Evolutionary conservation across 2,329 filamentous ascomycete genomes (phyloP).

Genomic region (Sporothrix euskadiensis): DNA sequence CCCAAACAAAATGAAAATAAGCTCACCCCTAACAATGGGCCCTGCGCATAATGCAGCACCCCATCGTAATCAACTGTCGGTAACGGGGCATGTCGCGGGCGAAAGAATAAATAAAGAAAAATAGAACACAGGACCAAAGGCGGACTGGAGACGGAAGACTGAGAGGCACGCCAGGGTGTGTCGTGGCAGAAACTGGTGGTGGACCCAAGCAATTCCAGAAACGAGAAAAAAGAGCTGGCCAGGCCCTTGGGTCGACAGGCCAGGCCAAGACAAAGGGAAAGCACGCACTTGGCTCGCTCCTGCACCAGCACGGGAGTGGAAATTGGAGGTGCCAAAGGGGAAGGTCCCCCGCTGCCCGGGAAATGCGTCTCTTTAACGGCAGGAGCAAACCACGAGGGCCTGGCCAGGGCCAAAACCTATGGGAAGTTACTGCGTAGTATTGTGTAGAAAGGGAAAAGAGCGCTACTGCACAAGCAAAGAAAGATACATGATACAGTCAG

Average conservation of each 20-base stretch:
- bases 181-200: slow-evolving; percentile 18
- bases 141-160: not conserved
- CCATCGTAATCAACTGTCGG: slow-evolving; percentile 9
- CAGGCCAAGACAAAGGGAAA: slow-evolving; percentile 13
- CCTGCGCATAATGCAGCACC: slow-evolving; percentile 21
- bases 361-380: slow-evolving; percentile 23
- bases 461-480: not conserved
- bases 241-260: slow-evolving; percentile 17
- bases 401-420: not conserved
- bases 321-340: slow-evolving; percentile 29
- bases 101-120: slow-evolving; percentile 6
- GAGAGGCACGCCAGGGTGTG: slow-evolving; percentile 12
- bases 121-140: not conserved
- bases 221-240: slow-evolving; percentile 14
- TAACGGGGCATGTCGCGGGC: slow-evolving; percentile 7
- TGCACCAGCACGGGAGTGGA: slow-evolving; percentile 24
- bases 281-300: slow-evolving; percentile 20
- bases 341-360: slow-evolving; percentile 24
- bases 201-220: slow-evolving; percentile 16
- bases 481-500: not conserved
- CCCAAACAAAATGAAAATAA: slow-evolving; percentile 7
- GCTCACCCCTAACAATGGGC: slow-evolving; percentile 20
- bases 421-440: too few species aligned
- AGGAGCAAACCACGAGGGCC: not conserved
- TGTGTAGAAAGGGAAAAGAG: too few species aligned